A percentile compares a stretch with the other conserved stretches of the same genome.
Conservation (phyloP, 2,329 filamentous ascomycete genomes). For the Ascochyta lentis region DNA sequence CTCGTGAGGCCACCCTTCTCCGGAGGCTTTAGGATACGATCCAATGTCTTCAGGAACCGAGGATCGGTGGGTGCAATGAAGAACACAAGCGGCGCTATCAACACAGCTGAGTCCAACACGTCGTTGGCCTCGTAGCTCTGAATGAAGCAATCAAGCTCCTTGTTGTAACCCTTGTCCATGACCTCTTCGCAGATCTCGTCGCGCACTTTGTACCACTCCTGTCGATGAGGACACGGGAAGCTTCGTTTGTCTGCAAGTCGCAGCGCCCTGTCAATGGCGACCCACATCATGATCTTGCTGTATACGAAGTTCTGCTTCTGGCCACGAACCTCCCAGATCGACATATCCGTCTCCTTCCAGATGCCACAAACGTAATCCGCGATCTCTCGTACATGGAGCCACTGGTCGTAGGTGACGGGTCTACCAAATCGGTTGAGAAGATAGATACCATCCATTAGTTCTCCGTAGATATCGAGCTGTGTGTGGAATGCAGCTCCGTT, state of each 20-base stretch:
- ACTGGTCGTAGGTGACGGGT: conserved; percentile 76
- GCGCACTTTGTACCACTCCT: conserved; percentile 69
- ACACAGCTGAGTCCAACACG: conserved; percentile 74
- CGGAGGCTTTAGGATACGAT: conserved; percentile 72
- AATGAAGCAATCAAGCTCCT: conserved; percentile 71
- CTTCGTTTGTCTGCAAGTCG: conserved; percentile 77
- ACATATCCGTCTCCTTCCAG: conserved; percentile 73
- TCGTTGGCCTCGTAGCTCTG: conserved; percentile 78
- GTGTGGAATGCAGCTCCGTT: conserved; percentile 79
- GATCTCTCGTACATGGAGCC: conserved; percentile 73
- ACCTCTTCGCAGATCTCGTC: conserved; percentile 76
- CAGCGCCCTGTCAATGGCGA: conserved; percentile 77
- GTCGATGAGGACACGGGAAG: conserved; percentile 74
- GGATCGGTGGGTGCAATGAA: conserved; percentile 81
- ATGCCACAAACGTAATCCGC: conserved; percentile 74
- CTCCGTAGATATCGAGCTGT: conserved; percentile 81
- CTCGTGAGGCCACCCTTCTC: conserved; percentile 79
- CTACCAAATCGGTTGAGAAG: conserved; percentile 82
- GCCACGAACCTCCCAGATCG: conserved; percentile 82
- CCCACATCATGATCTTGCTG: conserved; percentile 85
- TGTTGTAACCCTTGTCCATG: conserved; percentile 80
- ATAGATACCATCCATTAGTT: conserved; percentile 79
- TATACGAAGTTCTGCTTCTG: conserved; percentile 79
- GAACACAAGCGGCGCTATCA: conserved; percentile 80
- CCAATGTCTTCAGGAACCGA: conserved; percentile 74